Evolutionary conservation across 805 yeast genomes (phyloP).

Genomic region (Yarrowia sp.): DNA sequence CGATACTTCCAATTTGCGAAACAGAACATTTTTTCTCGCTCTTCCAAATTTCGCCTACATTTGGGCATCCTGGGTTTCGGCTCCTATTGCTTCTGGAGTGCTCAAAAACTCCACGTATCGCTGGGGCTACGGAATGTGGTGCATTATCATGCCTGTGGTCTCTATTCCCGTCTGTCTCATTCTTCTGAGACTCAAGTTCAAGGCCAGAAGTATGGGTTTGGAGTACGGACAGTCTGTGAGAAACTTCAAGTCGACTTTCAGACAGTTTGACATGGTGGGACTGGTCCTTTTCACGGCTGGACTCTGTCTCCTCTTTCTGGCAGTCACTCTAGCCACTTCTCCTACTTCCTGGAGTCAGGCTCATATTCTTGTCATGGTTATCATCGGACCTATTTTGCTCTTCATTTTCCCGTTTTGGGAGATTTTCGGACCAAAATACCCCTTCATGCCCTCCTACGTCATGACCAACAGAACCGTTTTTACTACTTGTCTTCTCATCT

Average conservation of each 20-base stretch:
- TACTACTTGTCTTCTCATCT: slow-evolving; percentile 16
- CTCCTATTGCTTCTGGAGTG: slow-evolving; percentile 31
- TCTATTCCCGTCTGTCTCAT: slow-evolving; percentile 57
- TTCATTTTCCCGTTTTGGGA: slow-evolving; percentile 57
- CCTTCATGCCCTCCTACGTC: slow-evolving; percentile 58
- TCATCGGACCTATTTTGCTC: slow-evolving; percentile 59
- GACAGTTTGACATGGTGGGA: slow-evolving; percentile 67
- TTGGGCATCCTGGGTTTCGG: slow-evolving; percentile 43
- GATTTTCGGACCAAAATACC: slow-evolving; percentile 42
- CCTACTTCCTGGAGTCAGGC: slow-evolving; percentile 54
- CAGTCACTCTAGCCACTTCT: slow-evolving; percentile 69
- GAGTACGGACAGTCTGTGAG: slow-evolving; percentile 11
- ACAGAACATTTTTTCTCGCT: slow-evolving; percentile 43
- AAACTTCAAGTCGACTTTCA: slow-evolving; percentile 39
- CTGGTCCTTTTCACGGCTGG: slow-evolving; percentile 51
- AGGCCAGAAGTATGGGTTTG: slow-evolving; percentile 1
- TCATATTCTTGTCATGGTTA: slow-evolving; percentile 65
- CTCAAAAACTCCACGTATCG: slow-evolving; percentile 32
- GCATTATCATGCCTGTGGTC: slow-evolving; percentile 45
- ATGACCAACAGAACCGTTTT: slow-evolving; percentile 53
- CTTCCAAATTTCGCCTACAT: slow-evolving; percentile 12
- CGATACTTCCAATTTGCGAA: slow-evolving; percentile 42
- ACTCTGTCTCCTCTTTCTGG: slow-evolving; percentile 64
- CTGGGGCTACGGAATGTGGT: slow-evolving; percentile 46
- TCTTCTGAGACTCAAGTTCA: slow-evolving; percentile 30